A percentile compares a stretch with the other conserved stretches of the same genome.
Evolutionary conservation across 805 yeast species (phyloP).

Genomic region (Pichia californica): DNA sequence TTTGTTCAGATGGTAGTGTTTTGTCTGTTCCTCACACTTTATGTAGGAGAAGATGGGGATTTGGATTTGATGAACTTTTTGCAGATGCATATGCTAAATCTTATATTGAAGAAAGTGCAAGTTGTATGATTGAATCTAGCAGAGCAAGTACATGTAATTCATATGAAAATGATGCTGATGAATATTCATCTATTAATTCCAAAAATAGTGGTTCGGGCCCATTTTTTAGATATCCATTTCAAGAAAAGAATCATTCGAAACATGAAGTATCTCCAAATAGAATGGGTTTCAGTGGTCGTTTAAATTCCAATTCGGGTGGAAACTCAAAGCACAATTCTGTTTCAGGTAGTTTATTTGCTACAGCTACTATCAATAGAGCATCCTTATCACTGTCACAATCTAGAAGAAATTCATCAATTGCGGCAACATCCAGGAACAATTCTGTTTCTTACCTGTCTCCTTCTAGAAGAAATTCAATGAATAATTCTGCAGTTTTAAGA

Average conservation of each 20-base stretch:
- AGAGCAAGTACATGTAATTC: constrained; percentile 3
- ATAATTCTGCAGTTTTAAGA: constrained; percentile 10
- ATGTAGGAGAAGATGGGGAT: constrained; percentile 72
- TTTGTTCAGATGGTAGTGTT: constrained; percentile 65
- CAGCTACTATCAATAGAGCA: constrained; percentile 8
- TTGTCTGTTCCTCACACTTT: constrained; percentile 55
- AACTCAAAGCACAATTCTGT: constrained; percentile 16
- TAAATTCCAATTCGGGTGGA: not conserved
- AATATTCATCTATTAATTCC: constrained; percentile 7
- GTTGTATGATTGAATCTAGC: not conserved
- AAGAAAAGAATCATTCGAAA: constrained; percentile 32
- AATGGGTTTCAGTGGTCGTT: constrained; percentile 17
- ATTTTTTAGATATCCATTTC: constrained; percentile 65
- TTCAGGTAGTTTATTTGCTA: not conserved
- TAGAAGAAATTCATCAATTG: constrained; percentile 17
- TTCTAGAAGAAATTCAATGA: constrained; percentile 16
- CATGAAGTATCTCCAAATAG: constrained; percentile 1
- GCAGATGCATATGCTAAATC: constrained; percentile 62
- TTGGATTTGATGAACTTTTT: constrained; percentile 55
- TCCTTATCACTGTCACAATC: constrained; percentile 14
- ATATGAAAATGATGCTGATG: constrained; percentile 18
- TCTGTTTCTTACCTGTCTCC: not conserved
- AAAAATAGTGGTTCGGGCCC: constrained; percentile 32
- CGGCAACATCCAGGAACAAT: not conserved
- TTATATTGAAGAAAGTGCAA: constrained; percentile 25